A percentile compares a stretch with the other conserved stretches of the same genome.
Evolutionary conservation across 2,329 filamentous ascomycete species (phyloP).

Genomic region (Aureobasidium pullulans): DNA sequence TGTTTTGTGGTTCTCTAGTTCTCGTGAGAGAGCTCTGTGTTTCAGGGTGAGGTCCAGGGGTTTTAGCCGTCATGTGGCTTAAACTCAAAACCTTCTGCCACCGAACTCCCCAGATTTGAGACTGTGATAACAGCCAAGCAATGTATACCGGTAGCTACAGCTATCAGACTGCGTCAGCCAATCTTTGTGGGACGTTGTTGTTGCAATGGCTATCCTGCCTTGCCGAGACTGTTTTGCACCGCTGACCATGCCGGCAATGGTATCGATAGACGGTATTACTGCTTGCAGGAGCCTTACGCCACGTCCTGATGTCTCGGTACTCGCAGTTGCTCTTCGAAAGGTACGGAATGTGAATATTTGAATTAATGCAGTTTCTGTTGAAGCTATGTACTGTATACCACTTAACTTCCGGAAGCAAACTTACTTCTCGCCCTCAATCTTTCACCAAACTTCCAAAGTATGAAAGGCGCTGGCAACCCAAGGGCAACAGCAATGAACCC

Average conservation of each 20-base stretch:
- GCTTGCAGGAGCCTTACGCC: background rate
- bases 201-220: background rate
- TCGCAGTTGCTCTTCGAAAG: background rate
- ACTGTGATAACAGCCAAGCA: background rate
- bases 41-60: slow-evolving; percentile 10
- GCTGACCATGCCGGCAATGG: background rate
- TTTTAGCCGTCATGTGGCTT: slow-evolving; percentile 1
- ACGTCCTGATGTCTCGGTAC: background rate
- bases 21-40: background rate
- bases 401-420: slow-evolving; percentile 11
- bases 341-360: no score
- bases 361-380: no score
- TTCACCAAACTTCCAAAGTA: slow-evolving; percentile 36
- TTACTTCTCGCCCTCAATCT: slow-evolving; percentile 22
- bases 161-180: background rate
- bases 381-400: no score
- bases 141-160: no score
- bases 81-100: background rate
- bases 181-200: background rate
- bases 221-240: slow-evolving; percentile 1
- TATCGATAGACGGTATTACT: background rate
- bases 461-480: slow-evolving; percentile 43
- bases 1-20: background rate
- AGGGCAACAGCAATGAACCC: slow-evolving; percentile 48
- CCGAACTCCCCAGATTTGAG: background rate